phyloP scores from a whole-genome alignment of 23 red algal genomes.

The Chondrus crispus region DNA sequence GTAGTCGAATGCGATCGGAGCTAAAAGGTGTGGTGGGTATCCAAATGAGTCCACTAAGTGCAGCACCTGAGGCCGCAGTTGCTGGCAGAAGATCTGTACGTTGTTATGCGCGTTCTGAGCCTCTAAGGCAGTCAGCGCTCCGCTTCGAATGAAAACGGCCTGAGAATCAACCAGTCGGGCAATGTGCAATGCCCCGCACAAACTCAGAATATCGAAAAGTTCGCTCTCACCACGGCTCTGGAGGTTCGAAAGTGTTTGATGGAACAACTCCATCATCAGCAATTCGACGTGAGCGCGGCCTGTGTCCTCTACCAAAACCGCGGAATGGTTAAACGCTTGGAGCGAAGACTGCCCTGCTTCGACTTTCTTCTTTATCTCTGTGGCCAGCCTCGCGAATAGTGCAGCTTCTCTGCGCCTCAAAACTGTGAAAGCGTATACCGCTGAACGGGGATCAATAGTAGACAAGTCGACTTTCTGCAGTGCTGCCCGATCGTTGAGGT shows the following conservation, averaged over 20 bases:
- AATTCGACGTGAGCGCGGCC: slow-evolving; percentile 39
- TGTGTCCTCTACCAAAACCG: slow-evolving; percentile 32
- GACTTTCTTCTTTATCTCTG: not conserved
- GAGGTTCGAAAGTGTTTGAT: not conserved
- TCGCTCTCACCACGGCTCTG: not conserved
- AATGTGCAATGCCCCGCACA: slow-evolving; percentile 20
- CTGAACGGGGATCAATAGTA: not conserved
- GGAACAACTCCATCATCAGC: slow-evolving; percentile 32
- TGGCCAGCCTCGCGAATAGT: not conserved
- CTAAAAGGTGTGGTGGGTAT: slow-evolving; percentile 73
- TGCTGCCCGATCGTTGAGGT: slow-evolving; percentile 44
- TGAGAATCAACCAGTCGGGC: slow-evolving; percentile 36
- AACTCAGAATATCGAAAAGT: not conserved
- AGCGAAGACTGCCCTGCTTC: not conserved
- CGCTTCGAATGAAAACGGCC: slow-evolving; percentile 46
- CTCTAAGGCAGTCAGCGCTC: slow-evolving; percentile 15
- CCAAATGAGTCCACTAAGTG: slow-evolving; percentile 68
- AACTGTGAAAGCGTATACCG: slow-evolving; percentile 39
- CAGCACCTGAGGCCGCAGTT: slow-evolving; percentile 57
- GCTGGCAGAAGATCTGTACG: slow-evolving; percentile 51
- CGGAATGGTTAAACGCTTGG: slow-evolving; percentile 41
- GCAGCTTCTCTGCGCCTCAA: slow-evolving; percentile 38
- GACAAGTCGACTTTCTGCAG: not conserved
- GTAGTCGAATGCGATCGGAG: slow-evolving; percentile 92
- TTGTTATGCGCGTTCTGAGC: slow-evolving; percentile 47